Percentiles rank a stretch among this genome's conserved stretches.
phyloP scores from a whole-genome alignment of 345 rosid genomes.

The Cardamine occulta region DNA sequence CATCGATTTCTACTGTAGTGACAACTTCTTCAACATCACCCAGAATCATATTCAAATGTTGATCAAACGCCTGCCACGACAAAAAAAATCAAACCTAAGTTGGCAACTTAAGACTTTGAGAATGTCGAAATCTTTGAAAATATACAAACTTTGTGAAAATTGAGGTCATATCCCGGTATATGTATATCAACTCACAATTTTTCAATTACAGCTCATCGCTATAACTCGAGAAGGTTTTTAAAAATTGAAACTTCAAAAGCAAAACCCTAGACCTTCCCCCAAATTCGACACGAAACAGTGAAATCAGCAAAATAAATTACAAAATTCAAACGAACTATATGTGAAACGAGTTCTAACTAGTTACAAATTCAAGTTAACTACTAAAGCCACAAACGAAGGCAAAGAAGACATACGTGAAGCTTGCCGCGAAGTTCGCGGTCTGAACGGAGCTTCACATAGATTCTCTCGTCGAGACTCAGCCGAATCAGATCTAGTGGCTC shows the following conservation, averaged over 20 bases:
- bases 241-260: not conserved
- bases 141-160: not conserved
- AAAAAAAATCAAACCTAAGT: conserved; percentile 14
- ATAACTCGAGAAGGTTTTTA: not conserved
- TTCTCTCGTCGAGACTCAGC: conserved; percentile 97
- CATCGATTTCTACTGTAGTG: conserved; percentile 97
- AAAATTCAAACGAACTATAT: not conserved
- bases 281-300: conserved; percentile 5
- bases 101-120: not conserved
- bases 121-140: not conserved
- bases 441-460: conserved; percentile 98
- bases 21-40: conserved; percentile 98
- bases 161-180: not conserved
- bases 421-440: conserved; percentile 99
- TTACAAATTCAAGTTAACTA: not conserved
- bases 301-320: not conserved
- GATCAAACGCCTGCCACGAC: conserved; percentile 87
- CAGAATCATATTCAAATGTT: conserved; percentile 98
- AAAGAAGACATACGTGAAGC: conserved; percentile 69
- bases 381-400: not conserved
- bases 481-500: conserved; percentile 99
- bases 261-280: conserved; percentile 25
- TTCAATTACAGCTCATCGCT: not conserved
- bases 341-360: not conserved
- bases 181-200: not conserved